Conservation (phyloP, 148 eudicot species). For the Fagopyrum homotropicum region DNA sequence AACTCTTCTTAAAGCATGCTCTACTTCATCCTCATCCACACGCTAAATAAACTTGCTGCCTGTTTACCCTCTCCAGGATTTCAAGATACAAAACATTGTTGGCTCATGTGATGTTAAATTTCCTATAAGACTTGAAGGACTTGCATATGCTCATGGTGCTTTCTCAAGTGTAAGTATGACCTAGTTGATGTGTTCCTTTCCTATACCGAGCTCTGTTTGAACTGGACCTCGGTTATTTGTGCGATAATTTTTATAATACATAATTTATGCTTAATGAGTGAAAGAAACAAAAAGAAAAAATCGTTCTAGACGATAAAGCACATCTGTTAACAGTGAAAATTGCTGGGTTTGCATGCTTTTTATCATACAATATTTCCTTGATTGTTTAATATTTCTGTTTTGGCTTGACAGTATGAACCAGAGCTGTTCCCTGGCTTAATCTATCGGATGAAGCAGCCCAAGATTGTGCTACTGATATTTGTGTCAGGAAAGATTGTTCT, state of each 20-base stretch:
- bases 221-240: neutral
- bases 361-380: neutral
- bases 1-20: neutral
- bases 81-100: conserved; percentile 84
- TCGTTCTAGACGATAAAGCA: too few species aligned
- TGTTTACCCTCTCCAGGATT: conserved; percentile 41
- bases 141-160: conserved; percentile 77
- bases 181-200: neutral
- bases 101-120: conserved; percentile 88
- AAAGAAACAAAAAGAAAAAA: too few species aligned
- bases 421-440: conserved; percentile 91
- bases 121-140: conserved; percentile 79
- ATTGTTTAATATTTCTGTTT: neutral
- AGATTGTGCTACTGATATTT: conserved; percentile 81
- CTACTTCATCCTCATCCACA: conserved; percentile 6
- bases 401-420: conserved; percentile 61
- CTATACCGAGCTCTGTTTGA: neutral
- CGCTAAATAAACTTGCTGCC: neutral
- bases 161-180: conserved; percentile 68
- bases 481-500: conserved; percentile 93
- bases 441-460: conserved; percentile 91
- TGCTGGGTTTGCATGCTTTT: neutral
- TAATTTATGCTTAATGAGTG: too few species aligned
- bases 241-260: neutral
- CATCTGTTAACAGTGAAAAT: too few species aligned